Conservation (phyloP, 2,329 filamentous ascomycete species). For the Penicillium sp. region DNA sequence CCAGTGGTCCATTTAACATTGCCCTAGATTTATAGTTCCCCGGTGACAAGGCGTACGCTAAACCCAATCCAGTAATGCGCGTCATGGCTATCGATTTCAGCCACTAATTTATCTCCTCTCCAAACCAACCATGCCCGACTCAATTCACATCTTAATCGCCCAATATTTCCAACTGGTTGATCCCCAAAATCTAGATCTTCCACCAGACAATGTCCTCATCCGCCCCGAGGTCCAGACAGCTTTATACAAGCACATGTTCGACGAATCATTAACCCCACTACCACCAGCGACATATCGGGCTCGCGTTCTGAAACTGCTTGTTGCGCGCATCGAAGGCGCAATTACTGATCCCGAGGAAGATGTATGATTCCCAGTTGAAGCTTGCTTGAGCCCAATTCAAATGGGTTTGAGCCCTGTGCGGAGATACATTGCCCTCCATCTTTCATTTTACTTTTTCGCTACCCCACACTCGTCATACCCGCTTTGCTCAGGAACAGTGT, state of each 20-base stretch:
- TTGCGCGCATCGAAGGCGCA: constrained; percentile 68
- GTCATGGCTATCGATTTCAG: neutral
- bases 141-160: constrained; percentile 49
- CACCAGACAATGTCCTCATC: constrained; percentile 59
- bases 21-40: neutral
- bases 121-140: constrained; percentile 12
- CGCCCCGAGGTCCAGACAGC: constrained; percentile 63
- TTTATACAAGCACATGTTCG: constrained; percentile 68
- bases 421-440: neutral
- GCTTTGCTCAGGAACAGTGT: neutral
- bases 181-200: constrained; percentile 61
- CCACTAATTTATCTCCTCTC: neutral
- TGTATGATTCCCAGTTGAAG: constrained; percentile 56
- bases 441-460: neutral
- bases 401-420: neutral
- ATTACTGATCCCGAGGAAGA: constrained; percentile 82
- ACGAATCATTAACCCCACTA: constrained; percentile 55
- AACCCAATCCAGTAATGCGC: neutral
- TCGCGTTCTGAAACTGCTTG: constrained; percentile 71
- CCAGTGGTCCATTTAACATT: neutral
- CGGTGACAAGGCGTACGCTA: neutral
- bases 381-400: neutral
- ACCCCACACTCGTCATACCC: neutral
- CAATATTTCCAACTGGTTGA: constrained; percentile 81
- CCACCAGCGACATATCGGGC: constrained; percentile 71